These are phyloP conservation scores for Penicillium aurantiogriseum DNA, from an alignment of 2,329 filamentous ascomycete genomes.

Conservation along the genomic window DNA sequence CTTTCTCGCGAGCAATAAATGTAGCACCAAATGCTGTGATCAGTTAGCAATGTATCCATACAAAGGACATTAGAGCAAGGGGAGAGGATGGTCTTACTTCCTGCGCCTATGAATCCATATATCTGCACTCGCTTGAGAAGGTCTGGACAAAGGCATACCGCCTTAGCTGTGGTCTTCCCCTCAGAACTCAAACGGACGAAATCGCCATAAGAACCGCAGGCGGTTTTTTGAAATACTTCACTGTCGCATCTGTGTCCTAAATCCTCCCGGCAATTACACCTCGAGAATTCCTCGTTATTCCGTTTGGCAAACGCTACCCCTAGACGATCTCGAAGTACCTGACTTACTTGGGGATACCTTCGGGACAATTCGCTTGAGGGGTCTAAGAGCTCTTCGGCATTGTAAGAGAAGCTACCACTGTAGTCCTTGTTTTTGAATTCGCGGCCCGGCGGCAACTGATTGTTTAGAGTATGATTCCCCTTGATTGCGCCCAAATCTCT, in stretches of 20 bases:
- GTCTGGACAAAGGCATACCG: constrained; percentile 1
- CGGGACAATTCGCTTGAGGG: constrained; percentile 9
- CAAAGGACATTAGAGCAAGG: not conserved
- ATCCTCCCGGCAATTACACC: constrained; percentile 5
- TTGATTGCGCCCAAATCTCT: constrained; percentile 1
- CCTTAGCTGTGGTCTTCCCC: not conserved
- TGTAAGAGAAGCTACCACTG: not conserved
- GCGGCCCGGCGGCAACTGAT: not conserved
- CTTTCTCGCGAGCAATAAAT: constrained; percentile 20
- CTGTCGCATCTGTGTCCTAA: not conserved
- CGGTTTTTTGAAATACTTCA: not conserved
- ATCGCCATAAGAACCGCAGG: not conserved
- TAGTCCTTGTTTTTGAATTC: not conserved
- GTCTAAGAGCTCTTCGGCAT: constrained; percentile 7
- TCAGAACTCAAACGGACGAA: not conserved
- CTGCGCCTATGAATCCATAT: constrained; percentile 20
- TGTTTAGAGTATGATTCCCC: not conserved
- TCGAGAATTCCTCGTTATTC: constrained; percentile 10
- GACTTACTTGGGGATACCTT: constrained; percentile 13
- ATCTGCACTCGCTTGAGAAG: constrained; percentile 11
- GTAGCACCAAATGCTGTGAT: constrained; percentile 22
- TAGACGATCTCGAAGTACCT: constrained; percentile 9
- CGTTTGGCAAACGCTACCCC: constrained; percentile 6
- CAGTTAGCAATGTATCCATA: constrained; percentile 2
- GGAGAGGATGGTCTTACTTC: constrained; percentile 17